Evolutionary conservation across 345 rosid genomes (phyloP), one percentile per base, ranked within the genome.

Genomic region (Populus alba): DNA sequence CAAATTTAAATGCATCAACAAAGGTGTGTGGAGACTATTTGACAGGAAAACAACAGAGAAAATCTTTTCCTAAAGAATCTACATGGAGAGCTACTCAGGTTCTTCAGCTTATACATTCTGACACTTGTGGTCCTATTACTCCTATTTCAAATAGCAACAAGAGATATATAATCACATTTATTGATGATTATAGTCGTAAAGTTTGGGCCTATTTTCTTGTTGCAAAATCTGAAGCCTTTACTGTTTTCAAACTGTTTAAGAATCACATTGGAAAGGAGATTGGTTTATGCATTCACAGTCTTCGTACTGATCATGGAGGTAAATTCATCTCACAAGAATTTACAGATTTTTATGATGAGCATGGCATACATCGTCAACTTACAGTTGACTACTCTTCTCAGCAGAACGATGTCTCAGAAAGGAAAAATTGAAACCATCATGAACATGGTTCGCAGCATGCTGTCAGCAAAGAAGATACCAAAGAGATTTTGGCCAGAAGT

Each of bases 81-180:
- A 17, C 0, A 2, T 78, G 43, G 80, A 37, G 80, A 45, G 70
- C 63, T 23, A 70, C 33, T 1, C 2, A 78, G 8, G 29, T 25
- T 3, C 66, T 78, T 12, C 7, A 78, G n/a, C 49, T 71, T 0
- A 17, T 78, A 29, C 76, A 78, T 65, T 38, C 27, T 2, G 67
- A 78, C 9, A 31, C 71, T 10, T 77, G n/a, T 29, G 76, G 75
- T 5, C 75, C 70, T 0, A 71, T 78, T 11, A 27, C 62, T 13
- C 75, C 63, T 1, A 31, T 5, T 5, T 78, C 76, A 2, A 67
- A 31, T 0, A 61, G 49, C 7, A n/a, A n/a, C 0, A 78, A 57
- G 53, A 59, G 49, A 43, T 78, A 71, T 7, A 3, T 69, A 27
- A 23, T 66, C 5, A 13, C 1, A 6, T 51, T 74, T 23, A 51